A percentile compares a stretch with the other conserved stretches of the same genome.
These are phyloP conservation scores for Chrysanthemum makinoi DNA, from an alignment of 129 eudicot genomes.

Conservation along the genomic window DNA sequence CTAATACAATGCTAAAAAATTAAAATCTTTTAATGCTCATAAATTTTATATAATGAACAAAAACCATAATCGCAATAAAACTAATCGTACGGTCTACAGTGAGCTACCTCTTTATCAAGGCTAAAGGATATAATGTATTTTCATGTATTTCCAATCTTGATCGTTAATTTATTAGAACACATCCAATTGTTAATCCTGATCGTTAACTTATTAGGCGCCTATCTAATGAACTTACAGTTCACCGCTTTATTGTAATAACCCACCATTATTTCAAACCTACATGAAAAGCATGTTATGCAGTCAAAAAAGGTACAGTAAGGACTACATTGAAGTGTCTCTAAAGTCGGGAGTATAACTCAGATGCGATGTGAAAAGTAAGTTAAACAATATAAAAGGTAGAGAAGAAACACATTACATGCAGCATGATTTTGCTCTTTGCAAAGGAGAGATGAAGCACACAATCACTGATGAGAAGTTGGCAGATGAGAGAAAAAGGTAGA, in stretches of 20 bases:
- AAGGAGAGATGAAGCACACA: neutral
- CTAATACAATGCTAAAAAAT: neutral
- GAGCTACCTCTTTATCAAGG: too few species aligned
- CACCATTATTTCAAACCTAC: neutral
- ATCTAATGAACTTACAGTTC: neutral
- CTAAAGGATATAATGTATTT: neutral
- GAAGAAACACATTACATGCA: neutral
- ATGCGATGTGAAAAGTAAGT: neutral
- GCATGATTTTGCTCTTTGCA: neutral
- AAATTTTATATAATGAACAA: neutral
- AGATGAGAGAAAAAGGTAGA: too few species aligned
- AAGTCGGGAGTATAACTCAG: neutral
- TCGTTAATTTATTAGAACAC: neutral
- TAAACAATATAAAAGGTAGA: neutral
- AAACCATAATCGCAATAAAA: neutral
- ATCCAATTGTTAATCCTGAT: neutral
- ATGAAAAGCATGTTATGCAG: neutral
- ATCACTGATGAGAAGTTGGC: neutral
- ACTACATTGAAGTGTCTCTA: neutral
- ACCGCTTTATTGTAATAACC: neutral
- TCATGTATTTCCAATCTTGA: conserved; percentile 9
- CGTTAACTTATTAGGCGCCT: neutral
- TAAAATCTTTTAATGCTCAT: conserved; percentile 12
- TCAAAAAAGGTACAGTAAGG: neutral
- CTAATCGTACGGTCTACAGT: neutral